Base-by-base conservation (phyloP, 2,329 filamentous ascomycete genomes). In the Thyridium curvatum region DNA sequence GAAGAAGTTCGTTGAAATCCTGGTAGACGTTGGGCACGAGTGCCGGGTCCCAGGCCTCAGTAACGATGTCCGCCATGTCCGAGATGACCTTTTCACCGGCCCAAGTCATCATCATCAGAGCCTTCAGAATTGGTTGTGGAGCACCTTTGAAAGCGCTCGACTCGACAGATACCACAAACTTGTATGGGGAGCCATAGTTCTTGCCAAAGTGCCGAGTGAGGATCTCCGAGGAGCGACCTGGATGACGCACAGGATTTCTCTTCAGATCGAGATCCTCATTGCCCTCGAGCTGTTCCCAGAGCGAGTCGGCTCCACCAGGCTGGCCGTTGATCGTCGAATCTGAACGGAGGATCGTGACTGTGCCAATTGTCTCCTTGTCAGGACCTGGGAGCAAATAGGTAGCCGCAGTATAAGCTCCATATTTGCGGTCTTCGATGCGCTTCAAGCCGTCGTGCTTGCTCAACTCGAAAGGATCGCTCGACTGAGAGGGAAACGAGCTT, bases 121-220 rank as follows among this genome's bases (percentile, higher is more conserved):
- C 66, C 32, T 66, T 60, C 6, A 72, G 61, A 2, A 84, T 65
- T 0, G 65, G 56, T 2, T 56, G 39, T 0, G 71, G 72, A 0
- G 75, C 69, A 6, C 67, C 58, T 2, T 58, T 48, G 41, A 81
- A 80, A 1, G 64, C 57, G 14, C 55, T 61, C 4, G 66, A 73
- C 7, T 68, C 58, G 3, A 77, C 72, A 2, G 66, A 61, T 2
- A 80, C 78, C 28, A 77, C 69, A 49, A 79, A 85, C 39, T 84
- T 84, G 55, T 85, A 85, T 0, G 72, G 71, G 43, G 79, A 79
- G 2, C 81, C 81, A 64, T 71, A 77, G 44, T 80, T 80, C 21
- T 68, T 65, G 2, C 61, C 55, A 42, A 72, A 79, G 37, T 79
- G 73, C 0, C 68, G 62, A 1, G 69, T 74, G 40, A 26, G 7